Conservation (phyloP, 2,329 filamentous ascomycete species). For the Neopestalotiopsis sp. region DNA sequence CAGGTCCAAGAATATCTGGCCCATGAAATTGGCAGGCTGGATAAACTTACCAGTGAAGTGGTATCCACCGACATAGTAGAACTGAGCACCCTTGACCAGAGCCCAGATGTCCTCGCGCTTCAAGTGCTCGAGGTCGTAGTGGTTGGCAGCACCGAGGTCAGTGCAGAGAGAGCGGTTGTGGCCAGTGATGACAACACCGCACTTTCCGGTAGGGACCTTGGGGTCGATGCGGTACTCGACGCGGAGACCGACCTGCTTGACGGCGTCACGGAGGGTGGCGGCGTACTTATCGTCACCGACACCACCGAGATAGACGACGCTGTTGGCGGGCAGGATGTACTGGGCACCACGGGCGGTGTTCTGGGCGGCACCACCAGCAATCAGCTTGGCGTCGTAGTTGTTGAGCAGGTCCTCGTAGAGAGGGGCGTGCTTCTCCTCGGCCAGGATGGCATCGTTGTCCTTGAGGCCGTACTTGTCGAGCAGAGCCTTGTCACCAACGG, state of each 20-base stretch:
- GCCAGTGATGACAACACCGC: conserved; percentile 95
- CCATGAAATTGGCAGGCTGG: too few relatives aligned
- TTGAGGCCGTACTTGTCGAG: conserved; percentile 94
- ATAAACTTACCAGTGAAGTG: conserved; percentile 74
- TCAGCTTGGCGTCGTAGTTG: conserved; percentile 91
- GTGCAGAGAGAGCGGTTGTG: conserved; percentile 95
- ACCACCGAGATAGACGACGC: conserved; percentile 90
- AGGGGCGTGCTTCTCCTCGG: conserved; percentile 85
- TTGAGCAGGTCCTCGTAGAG: conserved; percentile 94
- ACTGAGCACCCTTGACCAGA: conserved; percentile 84
- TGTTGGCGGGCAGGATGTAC: conserved; percentile 91
- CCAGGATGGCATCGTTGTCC: conserved; percentile 96
- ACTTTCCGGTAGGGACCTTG: conserved; percentile 84
- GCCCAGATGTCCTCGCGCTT: conserved; percentile 91
- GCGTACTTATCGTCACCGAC: conserved; percentile 97
- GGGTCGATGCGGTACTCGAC: conserved; percentile 95
- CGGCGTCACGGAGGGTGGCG: conserved; percentile 83
- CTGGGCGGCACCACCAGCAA: conserved; percentile 94
- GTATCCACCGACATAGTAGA: conserved; percentile 94
- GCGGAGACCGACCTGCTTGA: conserved; percentile 84
- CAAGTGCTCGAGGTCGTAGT: conserved; percentile 93
- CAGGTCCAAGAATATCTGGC: too few relatives aligned
- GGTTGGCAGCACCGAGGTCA: conserved; percentile 93
- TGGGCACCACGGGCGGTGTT: conserved; percentile 96
- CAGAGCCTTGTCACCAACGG: conserved; percentile 77